Base-by-base conservation (phyloP, 1,284 basidiomycete species). In the Pseudozyma flocculosa region DNA sequence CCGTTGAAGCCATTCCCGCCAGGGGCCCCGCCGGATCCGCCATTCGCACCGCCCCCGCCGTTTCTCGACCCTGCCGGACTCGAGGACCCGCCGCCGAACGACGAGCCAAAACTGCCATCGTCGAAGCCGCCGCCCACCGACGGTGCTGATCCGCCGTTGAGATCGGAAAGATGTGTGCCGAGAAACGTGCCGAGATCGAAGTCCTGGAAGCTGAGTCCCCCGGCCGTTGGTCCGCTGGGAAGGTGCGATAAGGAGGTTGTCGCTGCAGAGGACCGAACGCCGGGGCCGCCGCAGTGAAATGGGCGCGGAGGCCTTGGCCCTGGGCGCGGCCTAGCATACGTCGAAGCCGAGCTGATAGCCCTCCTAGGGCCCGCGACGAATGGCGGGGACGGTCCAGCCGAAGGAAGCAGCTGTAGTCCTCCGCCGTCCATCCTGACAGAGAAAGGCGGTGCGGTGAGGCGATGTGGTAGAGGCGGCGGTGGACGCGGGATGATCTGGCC, bases 1-100 rank as follows among this genome's bases (percentile, higher is more conserved):
- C 30, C 56, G n/a, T 61, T 50, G 32, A 50, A 36, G 23, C 43
- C 41, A 22, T n/a, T n/a, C n/a, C n/a, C n/a, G n/a, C 47, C 54
- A 22, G 44, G 14, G 2, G 21, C 40, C 17, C 45, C 53, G 38
- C 40, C 32, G 24, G 40, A 19, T 19, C 30, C 44, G 21, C 48
- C 37, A 37, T 54, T 53, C 36, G 19, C 48, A 19, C 40, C 4
- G 23, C 11, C 30, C 23, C 38, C 34, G 8, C 40, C 29, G 14
- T 32, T 41, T 23, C 47, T 45, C n/a, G n/a, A n/a, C n/a, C n/a
- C n/a, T n/a, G n/a, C n/a, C n/a, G n/a, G n/a, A n/a, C n/a, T n/a
- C n/a, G n/a, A n/a, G n/a, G n/a, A n/a, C n/a, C n/a, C 39, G 41
- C 54, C 59, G 2, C 32, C 32, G 14, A 34, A 34, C 9, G 47